Evolutionary conservation across 1,284 basidiomycete genomes (phyloP).

Genomic region (Cutaneotrichosporon mucoides): DNA sequence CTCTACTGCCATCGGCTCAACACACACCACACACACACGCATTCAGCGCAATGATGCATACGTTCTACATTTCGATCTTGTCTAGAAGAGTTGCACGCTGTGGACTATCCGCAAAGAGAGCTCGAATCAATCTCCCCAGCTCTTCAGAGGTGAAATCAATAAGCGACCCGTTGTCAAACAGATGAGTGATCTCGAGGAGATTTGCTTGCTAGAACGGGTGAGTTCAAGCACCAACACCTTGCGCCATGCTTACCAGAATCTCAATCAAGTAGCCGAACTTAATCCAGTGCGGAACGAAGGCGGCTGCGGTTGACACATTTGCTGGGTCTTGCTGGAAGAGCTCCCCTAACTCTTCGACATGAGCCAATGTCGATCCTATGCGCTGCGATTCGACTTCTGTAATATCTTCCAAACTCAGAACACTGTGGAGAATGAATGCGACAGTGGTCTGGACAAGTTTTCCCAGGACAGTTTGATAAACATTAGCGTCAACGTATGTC

Average conservation of each 20-base stretch:
- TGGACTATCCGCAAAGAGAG: constrained; percentile 86
- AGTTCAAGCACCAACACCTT: not conserved
- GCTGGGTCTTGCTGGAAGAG: constrained; percentile 55
- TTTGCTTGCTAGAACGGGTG: constrained; percentile 55
- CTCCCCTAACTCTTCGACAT: constrained; percentile 71
- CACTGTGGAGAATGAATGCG: constrained; percentile 64
- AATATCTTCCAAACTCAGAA: constrained; percentile 80
- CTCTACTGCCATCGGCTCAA: too few relatives aligned
- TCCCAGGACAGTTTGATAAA: constrained; percentile 56
- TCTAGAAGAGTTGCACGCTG: constrained; percentile 55
- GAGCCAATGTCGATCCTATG: constrained; percentile 73
- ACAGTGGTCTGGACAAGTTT: constrained; percentile 69
- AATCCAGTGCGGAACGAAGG: constrained; percentile 83
- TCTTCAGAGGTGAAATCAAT: constrained; percentile 86
- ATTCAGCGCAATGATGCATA: not conserved
- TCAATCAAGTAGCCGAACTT: constrained; percentile 91
- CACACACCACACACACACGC: too few relatives aligned
- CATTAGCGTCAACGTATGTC: constrained; percentile 16
- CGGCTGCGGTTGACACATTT: constrained; percentile 35
- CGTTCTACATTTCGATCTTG: not conserved
- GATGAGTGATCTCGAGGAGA: constrained; percentile 87
- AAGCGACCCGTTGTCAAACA: constrained; percentile 85
- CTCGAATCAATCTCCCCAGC: constrained; percentile 72
- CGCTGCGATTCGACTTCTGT: constrained; percentile 82
- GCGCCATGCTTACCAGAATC: constrained; percentile 61